Evolutionary conservation across 1,284 basidiomycete genomes (phyloP).

Genomic region (Singerocomus inundabilis): DNA sequence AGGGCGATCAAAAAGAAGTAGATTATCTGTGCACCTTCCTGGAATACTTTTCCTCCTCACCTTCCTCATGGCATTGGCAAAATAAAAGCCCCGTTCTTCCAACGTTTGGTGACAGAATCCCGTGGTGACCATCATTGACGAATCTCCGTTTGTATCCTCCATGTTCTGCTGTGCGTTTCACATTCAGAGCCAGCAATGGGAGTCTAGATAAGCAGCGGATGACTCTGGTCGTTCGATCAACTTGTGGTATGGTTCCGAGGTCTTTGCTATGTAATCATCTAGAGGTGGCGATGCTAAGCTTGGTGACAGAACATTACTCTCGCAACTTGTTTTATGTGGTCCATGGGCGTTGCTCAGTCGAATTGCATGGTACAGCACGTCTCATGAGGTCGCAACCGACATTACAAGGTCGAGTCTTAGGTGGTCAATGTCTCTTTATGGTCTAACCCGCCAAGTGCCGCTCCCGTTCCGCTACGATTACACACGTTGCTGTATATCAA

Average conservation of each 20-base stretch:
- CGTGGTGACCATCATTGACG: neutral
- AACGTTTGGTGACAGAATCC: neutral
- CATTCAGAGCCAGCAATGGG: neutral
- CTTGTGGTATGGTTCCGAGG: neutral
- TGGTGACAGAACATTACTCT: neutral
- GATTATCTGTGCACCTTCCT: constrained; percentile 19
- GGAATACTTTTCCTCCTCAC: constrained; percentile 6
- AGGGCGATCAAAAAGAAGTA: constrained; percentile 95
- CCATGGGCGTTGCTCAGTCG: neutral
- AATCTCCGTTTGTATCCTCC: neutral
- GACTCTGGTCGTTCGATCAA: neutral
- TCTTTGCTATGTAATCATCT: neutral
- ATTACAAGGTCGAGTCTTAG: neutral
- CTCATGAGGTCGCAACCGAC: too few species aligned
- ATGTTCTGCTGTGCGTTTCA: neutral
- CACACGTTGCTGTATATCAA: neutral
- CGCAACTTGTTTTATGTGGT: neutral
- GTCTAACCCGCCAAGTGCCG: too few species aligned
- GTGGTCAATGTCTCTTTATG: too few species aligned
- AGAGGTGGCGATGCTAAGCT: neutral
- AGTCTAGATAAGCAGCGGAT: neutral
- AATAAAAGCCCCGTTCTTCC: neutral
- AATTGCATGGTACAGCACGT: neutral
- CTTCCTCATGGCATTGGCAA: neutral
- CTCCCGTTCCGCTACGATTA: neutral